Conservation (phyloP, 768 basidiomycete genomes). For the Termitomyces sp. region DNA sequence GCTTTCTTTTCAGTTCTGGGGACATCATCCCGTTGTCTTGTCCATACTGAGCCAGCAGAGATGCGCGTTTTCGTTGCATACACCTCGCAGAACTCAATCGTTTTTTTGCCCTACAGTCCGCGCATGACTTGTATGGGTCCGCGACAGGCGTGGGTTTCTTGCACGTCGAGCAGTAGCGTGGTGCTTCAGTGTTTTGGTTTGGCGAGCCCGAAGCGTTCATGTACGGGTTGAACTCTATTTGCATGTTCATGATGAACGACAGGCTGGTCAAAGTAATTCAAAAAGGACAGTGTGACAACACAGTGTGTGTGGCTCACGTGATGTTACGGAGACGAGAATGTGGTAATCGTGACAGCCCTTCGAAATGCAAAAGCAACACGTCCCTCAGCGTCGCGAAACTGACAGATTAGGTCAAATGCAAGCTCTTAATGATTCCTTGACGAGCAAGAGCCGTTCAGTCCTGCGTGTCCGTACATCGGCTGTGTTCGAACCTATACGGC, state of each 20-base stretch:
- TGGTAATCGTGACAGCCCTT: too few relatives aligned
- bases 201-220: neutral
- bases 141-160: neutral
- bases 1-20: neutral
- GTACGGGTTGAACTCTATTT: too few relatives aligned
- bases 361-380: too few relatives aligned
- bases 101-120: neutral
- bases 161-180: constrained; percentile 10
- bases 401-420: too few relatives aligned
- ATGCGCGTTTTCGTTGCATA: neutral
- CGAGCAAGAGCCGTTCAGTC: too few relatives aligned
- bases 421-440: too few relatives aligned
- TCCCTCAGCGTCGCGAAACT: too few relatives aligned
- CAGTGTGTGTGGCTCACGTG: neutral
- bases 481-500: too few relatives aligned
- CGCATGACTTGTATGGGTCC: constrained; percentile 1
- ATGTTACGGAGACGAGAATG: neutral
- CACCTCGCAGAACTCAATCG: neutral
- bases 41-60: neutral
- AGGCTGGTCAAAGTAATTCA: neutral
- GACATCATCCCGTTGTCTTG: neutral
- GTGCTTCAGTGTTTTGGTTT: neutral
- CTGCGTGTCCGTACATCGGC: too few relatives aligned
- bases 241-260: neutral
- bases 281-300: neutral